Evolutionary conservation across 345 rosid genomes (phyloP), one percentile per base, ranked within the genome.

Genomic region (Hibiscus tridactylites): DNA sequence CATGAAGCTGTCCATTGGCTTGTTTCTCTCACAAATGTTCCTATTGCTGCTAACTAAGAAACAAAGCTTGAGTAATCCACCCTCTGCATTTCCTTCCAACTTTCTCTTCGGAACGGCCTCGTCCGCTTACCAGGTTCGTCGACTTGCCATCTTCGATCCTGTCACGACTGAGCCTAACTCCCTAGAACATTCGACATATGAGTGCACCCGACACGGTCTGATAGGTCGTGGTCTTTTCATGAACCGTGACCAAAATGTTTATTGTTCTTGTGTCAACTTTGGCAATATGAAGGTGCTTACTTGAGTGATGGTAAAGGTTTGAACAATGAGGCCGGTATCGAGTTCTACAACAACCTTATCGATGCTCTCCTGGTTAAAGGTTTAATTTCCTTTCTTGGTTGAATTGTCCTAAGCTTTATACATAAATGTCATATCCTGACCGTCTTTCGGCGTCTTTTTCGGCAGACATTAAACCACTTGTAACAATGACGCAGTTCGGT

Each of bases 381-480:
- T 70, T 67, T 26, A 67, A 24, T 26, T 67, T 35, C 44, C 21
- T 62, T 8, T 62, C 13, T 62, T 33, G 26, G 87, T 91, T 6
- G 91, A 89, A 73, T 75, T 82, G 58, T 92, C 94, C 72, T 90
- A 90, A 81, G 87, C 83, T 74, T 52, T 52, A 4, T 56, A 46
- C 77, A 84, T 37, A 84, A 84, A 78, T 89, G 4, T 17, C 66
- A n/a, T 62, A 8, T 29, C 17, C 0, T 31, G 10, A 58, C 31
- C 2, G 35, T 59, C 4, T 24, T 28, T 24, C 5, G 15, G 31
- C 24, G 5, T 21, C 28, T 7, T 28, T 29, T 35, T 1, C 2
- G 39, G 44, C 68, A 92, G 97, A 92, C 67, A 88, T 91, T 47
- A 75, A 70, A 57, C 97, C 98, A 9, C 85, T 89, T 76, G 88